Percentiles rank a stretch among this genome's conserved stretches.
These are phyloP conservation scores for Sphaerostilbella broomeana DNA, from an alignment of 2,329 filamentous ascomycete genomes.

Conservation along the genomic window DNA sequence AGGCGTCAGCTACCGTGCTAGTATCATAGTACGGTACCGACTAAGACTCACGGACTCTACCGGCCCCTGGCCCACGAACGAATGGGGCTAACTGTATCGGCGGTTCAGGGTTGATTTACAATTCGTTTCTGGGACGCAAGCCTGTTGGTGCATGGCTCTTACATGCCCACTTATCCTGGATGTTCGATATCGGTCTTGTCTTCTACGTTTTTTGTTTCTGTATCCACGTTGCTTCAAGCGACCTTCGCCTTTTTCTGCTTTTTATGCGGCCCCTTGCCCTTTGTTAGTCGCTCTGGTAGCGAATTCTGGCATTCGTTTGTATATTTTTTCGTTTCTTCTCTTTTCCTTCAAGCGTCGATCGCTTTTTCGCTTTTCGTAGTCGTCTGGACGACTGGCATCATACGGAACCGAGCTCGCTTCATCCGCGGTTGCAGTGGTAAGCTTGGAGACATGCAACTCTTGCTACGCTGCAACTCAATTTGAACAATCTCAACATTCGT, in stretches of 20 bases:
- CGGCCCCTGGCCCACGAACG: too few relatives aligned
- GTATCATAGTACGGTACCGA: too few relatives aligned
- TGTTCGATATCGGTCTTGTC: conserved; percentile 5
- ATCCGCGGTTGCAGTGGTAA: not conserved
- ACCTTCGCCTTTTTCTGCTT: conserved; percentile 1
- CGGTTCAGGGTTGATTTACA: too few relatives aligned
- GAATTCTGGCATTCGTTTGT: not conserved
- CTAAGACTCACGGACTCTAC: too few relatives aligned
- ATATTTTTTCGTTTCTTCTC: not conserved
- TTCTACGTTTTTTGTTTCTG: not conserved
- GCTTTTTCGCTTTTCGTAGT: not conserved
- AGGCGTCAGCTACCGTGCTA: too few relatives aligned
- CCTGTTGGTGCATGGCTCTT: too few relatives aligned
- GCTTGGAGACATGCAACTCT: conserved; percentile 1
- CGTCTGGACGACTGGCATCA: conserved; percentile 10
- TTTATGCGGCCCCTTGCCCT: not conserved
- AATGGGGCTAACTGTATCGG: too few relatives aligned
- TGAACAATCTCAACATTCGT: not conserved
- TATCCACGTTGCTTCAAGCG: conserved; percentile 1
- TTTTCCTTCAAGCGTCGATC: not conserved
- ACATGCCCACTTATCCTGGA: too few relatives aligned
- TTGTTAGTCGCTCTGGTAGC: conserved; percentile 11
- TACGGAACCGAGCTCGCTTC: not conserved
- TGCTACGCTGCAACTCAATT: not conserved
- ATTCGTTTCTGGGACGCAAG: too few relatives aligned